phyloP scores from a whole-genome alignment of 768 basidiomycete genomes.

The Suillus subalutaceus region DNA sequence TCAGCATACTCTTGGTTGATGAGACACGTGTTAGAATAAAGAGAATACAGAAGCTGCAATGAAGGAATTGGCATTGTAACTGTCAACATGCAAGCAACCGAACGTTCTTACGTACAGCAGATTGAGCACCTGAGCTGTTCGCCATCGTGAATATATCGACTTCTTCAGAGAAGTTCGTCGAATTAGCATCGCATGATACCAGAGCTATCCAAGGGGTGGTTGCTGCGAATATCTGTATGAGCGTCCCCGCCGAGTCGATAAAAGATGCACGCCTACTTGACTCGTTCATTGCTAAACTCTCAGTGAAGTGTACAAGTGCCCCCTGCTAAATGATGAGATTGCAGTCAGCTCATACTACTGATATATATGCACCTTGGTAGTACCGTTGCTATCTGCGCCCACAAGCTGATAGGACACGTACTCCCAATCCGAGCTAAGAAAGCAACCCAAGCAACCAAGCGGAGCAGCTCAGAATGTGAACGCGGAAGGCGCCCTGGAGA shows the following conservation, averaged over 20 bases:
- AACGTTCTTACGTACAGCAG: conserved; percentile 56
- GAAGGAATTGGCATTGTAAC: neutral
- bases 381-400: conserved; percentile 49
- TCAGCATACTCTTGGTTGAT: conserved; percentile 75
- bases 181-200: conserved; percentile 80
- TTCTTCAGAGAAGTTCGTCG: conserved; percentile 60
- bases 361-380: conserved; percentile 52
- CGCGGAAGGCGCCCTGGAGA: conserved; percentile 5
- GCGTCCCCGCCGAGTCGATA: neutral
- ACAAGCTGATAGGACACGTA: conserved; percentile 64
- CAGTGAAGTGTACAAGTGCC: conserved; percentile 82
- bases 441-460: neutral
- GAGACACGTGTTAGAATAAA: conserved; percentile 68
- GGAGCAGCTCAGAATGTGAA: conserved; percentile 15
- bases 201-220: conserved; percentile 91
- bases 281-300: conserved; percentile 49
- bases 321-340: conserved; percentile 49
- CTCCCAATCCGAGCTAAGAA: conserved; percentile 50
- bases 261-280: conserved; percentile 42
- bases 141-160: conserved; percentile 85
- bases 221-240: conserved; percentile 28
- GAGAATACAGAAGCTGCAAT: conserved; percentile 75
- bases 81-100: conserved; percentile 4
- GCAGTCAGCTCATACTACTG: neutral
- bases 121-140: conserved; percentile 74